Evolutionary conservation across 2,329 filamentous ascomycete species (phyloP).

Genomic region (Pseudocercospora vitis): DNA sequence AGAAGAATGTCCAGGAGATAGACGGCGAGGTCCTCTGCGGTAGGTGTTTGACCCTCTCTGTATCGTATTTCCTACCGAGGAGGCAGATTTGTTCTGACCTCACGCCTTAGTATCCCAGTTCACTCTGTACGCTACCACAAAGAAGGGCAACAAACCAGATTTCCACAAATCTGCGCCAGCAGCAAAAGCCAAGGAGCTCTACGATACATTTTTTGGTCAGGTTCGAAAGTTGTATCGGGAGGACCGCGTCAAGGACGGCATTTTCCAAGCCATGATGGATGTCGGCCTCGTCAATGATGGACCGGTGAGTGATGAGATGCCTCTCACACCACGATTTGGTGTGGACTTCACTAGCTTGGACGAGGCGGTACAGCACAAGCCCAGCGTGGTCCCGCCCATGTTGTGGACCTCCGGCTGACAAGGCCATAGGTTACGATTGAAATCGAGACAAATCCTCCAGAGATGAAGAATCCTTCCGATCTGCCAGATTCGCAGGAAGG

Average conservation of each 20-base stretch:
- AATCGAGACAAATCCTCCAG: constrained; percentile 50
- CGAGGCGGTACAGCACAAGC: constrained; percentile 50
- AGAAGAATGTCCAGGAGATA: constrained; percentile 82
- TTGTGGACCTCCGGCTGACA: constrained; percentile 14
- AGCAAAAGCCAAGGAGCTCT: constrained; percentile 72
- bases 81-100: constrained; percentile 13
- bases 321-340: constrained; percentile 21
- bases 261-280: constrained; percentile 99
- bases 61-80: constrained; percentile 9
- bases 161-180: constrained; percentile 85
- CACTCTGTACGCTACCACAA: constrained; percentile 87
- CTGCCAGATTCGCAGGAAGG: constrained; percentile 32
- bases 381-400: constrained; percentile 13
- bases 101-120: constrained; percentile 80
- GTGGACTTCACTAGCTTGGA: constrained; percentile 58
- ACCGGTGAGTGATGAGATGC: constrained; percentile 56
- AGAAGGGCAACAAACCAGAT: constrained; percentile 92
- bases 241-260: constrained; percentile 86
- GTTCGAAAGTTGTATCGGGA: constrained; percentile 69
- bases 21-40: constrained; percentile 91
- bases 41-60: constrained; percentile 49
- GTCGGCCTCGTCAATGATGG: constrained; percentile 88
- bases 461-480: constrained; percentile 38
- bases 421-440: constrained; percentile 49
- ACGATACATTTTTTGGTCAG: constrained; percentile 77